phyloP scores from a whole-genome alignment of 495 filamentous ascomycete species.

The Hypoxylon rickii region DNA sequence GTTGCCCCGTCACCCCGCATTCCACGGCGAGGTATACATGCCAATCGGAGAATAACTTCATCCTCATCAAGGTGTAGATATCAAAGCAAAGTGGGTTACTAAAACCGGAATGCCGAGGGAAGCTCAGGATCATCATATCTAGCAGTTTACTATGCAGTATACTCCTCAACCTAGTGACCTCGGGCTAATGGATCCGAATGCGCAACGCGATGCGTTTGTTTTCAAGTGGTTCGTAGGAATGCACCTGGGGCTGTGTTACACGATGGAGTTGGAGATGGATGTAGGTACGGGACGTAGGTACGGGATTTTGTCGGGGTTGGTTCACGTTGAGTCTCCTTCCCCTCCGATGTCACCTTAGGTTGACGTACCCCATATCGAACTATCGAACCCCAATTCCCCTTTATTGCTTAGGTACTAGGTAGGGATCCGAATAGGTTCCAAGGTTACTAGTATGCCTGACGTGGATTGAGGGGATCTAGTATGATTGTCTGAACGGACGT shows the following conservation, averaged over 20 bases:
- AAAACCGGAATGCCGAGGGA: slow-evolving; percentile 5
- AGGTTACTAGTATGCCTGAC: too few species aligned
- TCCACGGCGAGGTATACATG: neutral
- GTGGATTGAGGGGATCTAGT: too few species aligned
- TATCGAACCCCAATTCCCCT: too few species aligned
- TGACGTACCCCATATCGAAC: too few species aligned
- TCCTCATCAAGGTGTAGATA: neutral
- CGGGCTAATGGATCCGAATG: neutral
- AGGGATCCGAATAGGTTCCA: too few species aligned
- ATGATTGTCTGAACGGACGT: too few species aligned
- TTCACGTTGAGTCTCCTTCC: too few species aligned
- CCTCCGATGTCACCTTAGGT: too few species aligned
- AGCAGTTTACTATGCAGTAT: too few species aligned
- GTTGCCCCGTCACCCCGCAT: slow-evolving; percentile 11
- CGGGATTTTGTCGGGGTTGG: too few species aligned
- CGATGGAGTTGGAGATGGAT: neutral
- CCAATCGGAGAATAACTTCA: slow-evolving; percentile 1
- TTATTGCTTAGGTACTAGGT: too few species aligned
- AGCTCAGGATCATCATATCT: neutral
- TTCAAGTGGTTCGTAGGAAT: neutral
- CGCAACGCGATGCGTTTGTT: neutral
- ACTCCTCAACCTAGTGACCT: neutral
- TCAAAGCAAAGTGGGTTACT: neutral
- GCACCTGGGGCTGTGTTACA: too few species aligned
- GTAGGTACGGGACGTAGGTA: neutral